A percentile compares a stretch with the other conserved stretches of the same genome.
phyloP scores from a whole-genome alignment of 768 basidiomycete species.

The Favolaschia claudopus region DNA sequence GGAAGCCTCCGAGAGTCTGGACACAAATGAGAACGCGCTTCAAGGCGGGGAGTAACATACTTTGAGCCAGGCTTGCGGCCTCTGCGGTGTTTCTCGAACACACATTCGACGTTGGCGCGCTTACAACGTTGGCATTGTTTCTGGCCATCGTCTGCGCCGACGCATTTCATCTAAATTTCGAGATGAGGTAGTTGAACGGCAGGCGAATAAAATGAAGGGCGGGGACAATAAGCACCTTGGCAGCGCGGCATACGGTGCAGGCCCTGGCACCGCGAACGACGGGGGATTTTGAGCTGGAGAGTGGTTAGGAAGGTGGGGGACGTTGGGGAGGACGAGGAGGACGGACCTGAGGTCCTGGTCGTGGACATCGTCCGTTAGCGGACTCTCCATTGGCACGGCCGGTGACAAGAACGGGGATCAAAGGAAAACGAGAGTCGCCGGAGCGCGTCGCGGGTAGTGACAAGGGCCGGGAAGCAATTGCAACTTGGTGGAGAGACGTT shows the following conservation, averaged over 20 bases:
- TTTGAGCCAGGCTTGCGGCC: constrained; percentile 92
- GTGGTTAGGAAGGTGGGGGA: constrained; percentile 3
- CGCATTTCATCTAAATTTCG: constrained; percentile 82
- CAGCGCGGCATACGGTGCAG: constrained; percentile 85
- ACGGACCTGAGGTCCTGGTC: constrained; percentile 21
- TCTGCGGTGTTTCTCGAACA: constrained; percentile 90
- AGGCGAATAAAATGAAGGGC: constrained; percentile 26
- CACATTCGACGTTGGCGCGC: constrained; percentile 80
- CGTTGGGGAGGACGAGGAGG: background rate
- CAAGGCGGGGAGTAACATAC: constrained; percentile 48
- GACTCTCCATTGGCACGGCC: constrained; percentile 15
- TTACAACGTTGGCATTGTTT: constrained; percentile 86
- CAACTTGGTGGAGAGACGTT: too few species aligned
- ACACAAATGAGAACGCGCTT: constrained; percentile 18
- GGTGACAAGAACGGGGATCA: constrained; percentile 24
- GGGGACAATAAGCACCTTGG: constrained; percentile 63
- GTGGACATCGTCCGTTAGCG: constrained; percentile 12
- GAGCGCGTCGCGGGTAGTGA: constrained; percentile 1
- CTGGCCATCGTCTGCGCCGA: constrained; percentile 86
- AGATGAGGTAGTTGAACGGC: constrained; percentile 9
- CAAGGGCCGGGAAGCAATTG: background rate
- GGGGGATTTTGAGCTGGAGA: constrained; percentile 50
- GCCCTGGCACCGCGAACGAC: constrained; percentile 67
- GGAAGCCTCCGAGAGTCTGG: constrained; percentile 85
- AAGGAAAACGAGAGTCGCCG: constrained; percentile 13